These are phyloP conservation scores for Nicotiana paniculata DNA, from an alignment of 257 asterid species.

Conservation along the genomic window DNA sequence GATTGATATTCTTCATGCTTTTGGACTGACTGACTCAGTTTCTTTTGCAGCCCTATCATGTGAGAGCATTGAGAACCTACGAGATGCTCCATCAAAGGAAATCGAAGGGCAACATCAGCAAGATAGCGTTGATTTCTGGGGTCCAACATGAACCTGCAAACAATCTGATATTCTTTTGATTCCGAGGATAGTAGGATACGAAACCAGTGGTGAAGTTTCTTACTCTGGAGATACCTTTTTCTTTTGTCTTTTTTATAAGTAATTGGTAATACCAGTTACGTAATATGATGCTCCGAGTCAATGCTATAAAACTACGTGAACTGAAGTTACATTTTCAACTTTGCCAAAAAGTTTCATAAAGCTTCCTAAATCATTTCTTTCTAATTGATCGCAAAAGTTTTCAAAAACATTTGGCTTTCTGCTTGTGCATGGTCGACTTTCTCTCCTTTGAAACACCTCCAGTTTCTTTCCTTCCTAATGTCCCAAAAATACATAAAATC, in stretches of 20 bases:
- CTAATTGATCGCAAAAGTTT: not conserved
- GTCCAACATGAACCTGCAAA: not conserved
- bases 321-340: not conserved
- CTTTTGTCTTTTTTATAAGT: not conserved
- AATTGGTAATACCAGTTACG: not conserved
- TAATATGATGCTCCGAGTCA: not conserved
- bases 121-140: not conserved
- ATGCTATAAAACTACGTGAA: not conserved
- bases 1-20: not conserved
- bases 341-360: not conserved
- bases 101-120: not conserved
- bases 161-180: not conserved
- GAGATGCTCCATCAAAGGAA: not conserved
- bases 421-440: not conserved
- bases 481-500: not conserved
- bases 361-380: not conserved
- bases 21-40: not conserved
- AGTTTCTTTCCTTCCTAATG: not conserved
- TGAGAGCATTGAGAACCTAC: slow-evolving; percentile 1
- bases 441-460: not conserved
- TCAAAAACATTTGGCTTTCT: not conserved
- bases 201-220: not conserved
- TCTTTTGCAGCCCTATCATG: not conserved
- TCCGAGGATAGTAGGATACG: not conserved
- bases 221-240: not conserved